Evolutionary conservation across 164 flowering plant genomes (phyloP).

Genomic region (Liriodendron chinense): DNA sequence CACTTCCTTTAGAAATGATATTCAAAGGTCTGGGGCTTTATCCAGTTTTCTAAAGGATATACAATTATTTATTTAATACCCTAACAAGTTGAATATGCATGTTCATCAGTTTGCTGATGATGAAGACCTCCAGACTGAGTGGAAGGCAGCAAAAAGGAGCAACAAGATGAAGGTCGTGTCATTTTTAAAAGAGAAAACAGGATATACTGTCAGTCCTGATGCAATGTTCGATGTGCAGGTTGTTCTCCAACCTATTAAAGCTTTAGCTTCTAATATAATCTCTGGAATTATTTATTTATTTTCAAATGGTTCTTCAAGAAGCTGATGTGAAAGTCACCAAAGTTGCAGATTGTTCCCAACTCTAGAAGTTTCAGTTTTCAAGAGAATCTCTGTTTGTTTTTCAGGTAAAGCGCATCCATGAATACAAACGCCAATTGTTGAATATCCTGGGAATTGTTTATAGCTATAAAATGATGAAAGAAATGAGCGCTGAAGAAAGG

Average conservation of each 20-base stretch:
- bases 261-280: neutral
- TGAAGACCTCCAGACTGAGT: conserved; percentile 75
- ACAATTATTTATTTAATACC: neutral
- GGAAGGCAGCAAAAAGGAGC: conserved; percentile 74
- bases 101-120: conserved; percentile 74
- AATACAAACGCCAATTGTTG: conserved; percentile 87
- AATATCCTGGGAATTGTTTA: conserved; percentile 88
- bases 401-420: conserved; percentile 97
- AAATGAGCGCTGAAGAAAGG: conserved; percentile 76
- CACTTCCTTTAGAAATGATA: neutral
- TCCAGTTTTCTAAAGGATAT: neutral
- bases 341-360: too few species aligned
- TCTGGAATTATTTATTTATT: too few species aligned
- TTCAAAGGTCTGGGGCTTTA: neutral
- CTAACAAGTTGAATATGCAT: neutral
- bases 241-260: conserved; percentile 3
- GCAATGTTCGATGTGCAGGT: conserved; percentile 98
- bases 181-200: conserved; percentile 76
- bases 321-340: too few species aligned
- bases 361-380: neutral
- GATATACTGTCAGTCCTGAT: conserved; percentile 80
- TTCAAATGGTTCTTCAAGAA: too few species aligned
- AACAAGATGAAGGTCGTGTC: conserved; percentile 77
- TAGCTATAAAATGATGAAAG: conserved; percentile 96
- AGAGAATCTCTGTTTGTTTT: conserved; percentile 8